phyloP scores from a whole-genome alignment of 2,329 filamentous ascomycete genomes.

The Curvularia hawaiiensis region DNA sequence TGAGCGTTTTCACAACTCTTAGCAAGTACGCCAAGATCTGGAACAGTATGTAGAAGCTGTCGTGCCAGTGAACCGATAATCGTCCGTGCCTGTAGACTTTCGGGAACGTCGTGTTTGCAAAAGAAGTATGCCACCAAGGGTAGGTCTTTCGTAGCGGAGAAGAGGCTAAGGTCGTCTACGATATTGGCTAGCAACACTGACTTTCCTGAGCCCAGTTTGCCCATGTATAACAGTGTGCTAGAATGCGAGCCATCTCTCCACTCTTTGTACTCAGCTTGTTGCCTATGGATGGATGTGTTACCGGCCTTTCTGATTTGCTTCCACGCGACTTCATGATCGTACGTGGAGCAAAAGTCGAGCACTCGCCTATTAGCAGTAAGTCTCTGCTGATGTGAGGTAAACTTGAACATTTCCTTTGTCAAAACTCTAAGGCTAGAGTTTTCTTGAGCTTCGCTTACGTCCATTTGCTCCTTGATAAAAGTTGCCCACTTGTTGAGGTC shows the following conservation, averaged over 20 bases:
- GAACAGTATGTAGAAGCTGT: slow-evolving; percentile 45
- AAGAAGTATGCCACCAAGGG: slow-evolving; percentile 34
- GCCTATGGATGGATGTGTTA: slow-evolving; percentile 37
- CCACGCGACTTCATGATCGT: slow-evolving; percentile 50
- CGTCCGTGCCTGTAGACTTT: slow-evolving; percentile 33
- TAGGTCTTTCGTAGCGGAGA: background rate
- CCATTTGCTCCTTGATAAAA: slow-evolving; percentile 47
- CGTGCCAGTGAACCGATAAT: slow-evolving; percentile 36
- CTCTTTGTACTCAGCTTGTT: slow-evolving; percentile 28
- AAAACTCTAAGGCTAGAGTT: slow-evolving; percentile 34
- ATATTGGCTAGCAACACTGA: slow-evolving; percentile 55
- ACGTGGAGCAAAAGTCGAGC: slow-evolving; percentile 50
- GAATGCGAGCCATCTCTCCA: slow-evolving; percentile 34
- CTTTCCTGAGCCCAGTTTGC: slow-evolving; percentile 54
- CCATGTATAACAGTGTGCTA: slow-evolving; percentile 44
- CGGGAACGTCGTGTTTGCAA: slow-evolving; percentile 30
- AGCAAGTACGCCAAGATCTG: slow-evolving; percentile 23
- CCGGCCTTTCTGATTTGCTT: slow-evolving; percentile 52
- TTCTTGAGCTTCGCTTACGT: slow-evolving; percentile 31
- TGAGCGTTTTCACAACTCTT: slow-evolving; percentile 10
- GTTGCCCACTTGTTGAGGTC: slow-evolving; percentile 46
- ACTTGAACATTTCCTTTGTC: slow-evolving; percentile 18
- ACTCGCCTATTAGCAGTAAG: slow-evolving; percentile 32
- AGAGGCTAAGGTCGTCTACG: slow-evolving; percentile 36
- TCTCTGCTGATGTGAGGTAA: slow-evolving; percentile 21